These are phyloP conservation scores for Paramecium primaurelia DNA, from an alignment of 73 alveolate species.

Conservation along the genomic window DNA sequence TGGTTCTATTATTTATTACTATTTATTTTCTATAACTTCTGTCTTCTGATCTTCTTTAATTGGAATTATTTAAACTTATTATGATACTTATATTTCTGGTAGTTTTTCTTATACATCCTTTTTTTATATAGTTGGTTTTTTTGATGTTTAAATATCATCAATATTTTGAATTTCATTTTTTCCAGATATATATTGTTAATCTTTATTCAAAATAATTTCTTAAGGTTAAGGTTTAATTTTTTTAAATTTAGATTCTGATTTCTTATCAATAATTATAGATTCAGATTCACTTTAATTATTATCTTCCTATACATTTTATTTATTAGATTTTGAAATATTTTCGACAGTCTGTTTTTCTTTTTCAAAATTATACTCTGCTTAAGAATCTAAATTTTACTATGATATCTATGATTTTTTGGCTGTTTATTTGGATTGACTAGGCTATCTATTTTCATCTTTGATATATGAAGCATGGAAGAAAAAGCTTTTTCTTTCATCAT, in stretches of 20 bases:
- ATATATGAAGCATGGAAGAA: not conserved
- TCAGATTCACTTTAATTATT: not conserved
- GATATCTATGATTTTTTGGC: not conserved
- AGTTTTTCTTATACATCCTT: not conserved
- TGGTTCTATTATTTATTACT: not conserved
- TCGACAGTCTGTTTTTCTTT: not conserved
- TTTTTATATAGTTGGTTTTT: not conserved
- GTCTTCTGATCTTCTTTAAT: not conserved
- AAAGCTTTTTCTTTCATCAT: not conserved
- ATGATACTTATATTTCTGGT: not conserved
- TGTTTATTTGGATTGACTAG: not conserved
- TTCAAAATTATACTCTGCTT: not conserved
- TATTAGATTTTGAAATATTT: not conserved
- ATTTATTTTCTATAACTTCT: not conserved
- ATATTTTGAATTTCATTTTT: not conserved
- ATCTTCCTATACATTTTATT: not conserved
- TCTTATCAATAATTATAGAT: not conserved
- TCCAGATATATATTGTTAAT: not conserved
- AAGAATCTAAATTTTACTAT: not conserved
- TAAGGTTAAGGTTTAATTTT: not conserved
- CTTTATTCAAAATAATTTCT: not conserved
- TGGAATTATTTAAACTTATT: not conserved
- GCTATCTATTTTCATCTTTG: not conserved
- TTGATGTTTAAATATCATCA: not conserved
- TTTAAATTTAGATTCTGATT: not conserved